These are phyloP conservation scores for Dictyostelium brefeldianum DNA, from an alignment of 78 protist species.

Conservation along the genomic window DNA sequence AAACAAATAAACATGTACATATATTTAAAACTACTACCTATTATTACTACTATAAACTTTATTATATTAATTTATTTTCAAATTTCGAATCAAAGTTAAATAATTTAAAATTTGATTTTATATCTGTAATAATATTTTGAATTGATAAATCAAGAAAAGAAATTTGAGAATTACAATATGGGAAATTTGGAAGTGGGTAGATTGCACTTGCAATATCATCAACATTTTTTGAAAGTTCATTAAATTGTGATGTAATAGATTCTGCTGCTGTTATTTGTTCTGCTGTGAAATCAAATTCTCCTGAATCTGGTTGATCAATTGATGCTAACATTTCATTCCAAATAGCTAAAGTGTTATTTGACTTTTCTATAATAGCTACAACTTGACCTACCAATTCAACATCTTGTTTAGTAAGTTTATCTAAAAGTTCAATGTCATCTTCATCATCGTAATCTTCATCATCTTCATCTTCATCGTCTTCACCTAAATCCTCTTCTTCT, in stretches of 20 bases:
- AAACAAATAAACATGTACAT: too few species aligned
- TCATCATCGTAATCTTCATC: constrained; percentile 35
- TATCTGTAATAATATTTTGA: neutral
- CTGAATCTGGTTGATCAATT: neutral
- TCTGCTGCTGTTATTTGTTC: neutral
- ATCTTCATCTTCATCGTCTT: constrained; percentile 43
- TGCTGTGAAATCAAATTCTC: constrained; percentile 5
- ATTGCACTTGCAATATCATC: constrained; percentile 66
- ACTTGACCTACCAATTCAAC: neutral
- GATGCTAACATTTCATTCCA: neutral
- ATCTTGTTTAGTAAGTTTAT: constrained; percentile 16
- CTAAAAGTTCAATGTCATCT: neutral
- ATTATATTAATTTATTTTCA: neutral
- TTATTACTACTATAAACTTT: too few species aligned
- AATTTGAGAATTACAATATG: constrained; percentile 9
- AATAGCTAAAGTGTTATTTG: neutral
- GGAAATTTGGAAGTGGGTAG: constrained; percentile 50
- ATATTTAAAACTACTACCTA: too few species aligned
- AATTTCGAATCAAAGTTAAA: constrained; percentile 1
- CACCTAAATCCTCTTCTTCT: constrained; percentile 24
- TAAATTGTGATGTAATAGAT: neutral
- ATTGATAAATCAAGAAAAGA: neutral
- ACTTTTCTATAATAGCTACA: neutral
- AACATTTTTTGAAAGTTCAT: constrained; percentile 45
- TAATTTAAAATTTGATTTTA: constrained; percentile 20